Evolutionary conservation across 768 basidiomycete species (phyloP).

Genomic region (Cubamyces sp.): DNA sequence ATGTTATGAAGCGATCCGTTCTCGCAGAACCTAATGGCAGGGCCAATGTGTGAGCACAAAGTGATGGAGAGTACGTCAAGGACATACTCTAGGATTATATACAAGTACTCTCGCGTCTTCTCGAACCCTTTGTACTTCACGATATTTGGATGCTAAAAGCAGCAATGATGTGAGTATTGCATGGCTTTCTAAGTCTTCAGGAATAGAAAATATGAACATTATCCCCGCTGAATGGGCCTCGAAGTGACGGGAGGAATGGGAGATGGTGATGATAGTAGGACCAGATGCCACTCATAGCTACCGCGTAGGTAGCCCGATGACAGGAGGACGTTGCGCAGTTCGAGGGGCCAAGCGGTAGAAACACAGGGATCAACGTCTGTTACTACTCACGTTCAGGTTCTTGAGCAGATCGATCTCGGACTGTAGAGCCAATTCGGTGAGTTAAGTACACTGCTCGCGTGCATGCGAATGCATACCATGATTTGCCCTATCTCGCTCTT

Average conservation of each 20-base stretch:
- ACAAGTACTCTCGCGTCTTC: slow-evolving; percentile 90
- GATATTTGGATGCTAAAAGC: slow-evolving; percentile 85
- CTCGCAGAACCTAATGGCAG: slow-evolving; percentile 81
- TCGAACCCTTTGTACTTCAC: slow-evolving; percentile 99
- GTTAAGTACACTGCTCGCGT: background rate
- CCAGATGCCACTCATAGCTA: background rate
- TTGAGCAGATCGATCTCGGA: slow-evolving; percentile 97
- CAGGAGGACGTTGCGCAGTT: too few species aligned
- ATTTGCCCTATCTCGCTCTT: slow-evolving; percentile 94
- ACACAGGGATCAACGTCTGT: background rate
- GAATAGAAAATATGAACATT: too few species aligned
- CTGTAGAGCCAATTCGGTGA: slow-evolving; percentile 43
- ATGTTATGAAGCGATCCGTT: slow-evolving; percentile 97
- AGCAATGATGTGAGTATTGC: background rate
- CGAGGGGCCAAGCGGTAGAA: background rate
- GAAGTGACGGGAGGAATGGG: too few species aligned
- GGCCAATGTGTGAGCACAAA: background rate
- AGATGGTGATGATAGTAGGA: too few species aligned
- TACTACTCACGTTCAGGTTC: slow-evolving; percentile 80
- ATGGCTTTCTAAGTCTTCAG: too few species aligned
- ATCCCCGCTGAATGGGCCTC: too few species aligned
- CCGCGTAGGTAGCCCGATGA: background rate
- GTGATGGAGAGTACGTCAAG: background rate
- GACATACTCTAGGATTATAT: slow-evolving; percentile 92
- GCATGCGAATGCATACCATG: slow-evolving; percentile 64